Evolutionary conservation across 2,329 filamentous ascomycete species (phyloP), one percentile per base, ranked within the genome.

Genomic region (Lasiodiplodia hormozganensis): DNA sequence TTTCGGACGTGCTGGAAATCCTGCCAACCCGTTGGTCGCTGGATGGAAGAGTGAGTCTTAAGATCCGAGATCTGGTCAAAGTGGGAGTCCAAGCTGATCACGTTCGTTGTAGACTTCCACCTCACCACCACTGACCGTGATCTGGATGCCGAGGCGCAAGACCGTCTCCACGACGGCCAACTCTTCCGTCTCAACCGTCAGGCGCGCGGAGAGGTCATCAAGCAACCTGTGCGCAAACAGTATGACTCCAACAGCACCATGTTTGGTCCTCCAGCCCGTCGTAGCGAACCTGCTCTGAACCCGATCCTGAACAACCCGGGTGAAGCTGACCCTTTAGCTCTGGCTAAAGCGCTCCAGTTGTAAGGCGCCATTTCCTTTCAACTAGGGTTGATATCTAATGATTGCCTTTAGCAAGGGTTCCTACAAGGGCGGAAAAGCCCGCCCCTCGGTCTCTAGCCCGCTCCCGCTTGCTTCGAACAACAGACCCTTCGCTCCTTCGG

Each of bases 141-240:
- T 14, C 11, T 57, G 36, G 51, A 64, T 14, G 67, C 58, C 11
- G 58, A 62, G 34, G 25, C 49, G 31, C 54, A 38, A 11, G 67
- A 56, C 18, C 47, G 23, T 21, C 58, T 68, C n/a, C 58, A 64
- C 21, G 67, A 51, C 25, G 67, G 67, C 11, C 67, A 68, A 21
- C 38, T 68, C 36, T 52, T 56, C 31, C 67, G 67, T 31, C 58
- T 65, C 34, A 68, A 68, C 31, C 66, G 66, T 16, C n/a, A 43
- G 47, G 66, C 66, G n/a, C 47, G 56, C 31, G 57, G 56, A 40
- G 43, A 62, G 21, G 21, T 28, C 47, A 25, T 38, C 6, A 31
- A 31, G 8, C 54, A 28, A 2, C 53, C 54, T 51, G 10, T n/a
- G 14, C 64, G 57, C 23, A 18, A 11, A 7, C 21, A 47, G 3